phyloP scores from a whole-genome alignment of 768 basidiomycete genomes.

The Cystofilobasidium bisporidii region DNA sequence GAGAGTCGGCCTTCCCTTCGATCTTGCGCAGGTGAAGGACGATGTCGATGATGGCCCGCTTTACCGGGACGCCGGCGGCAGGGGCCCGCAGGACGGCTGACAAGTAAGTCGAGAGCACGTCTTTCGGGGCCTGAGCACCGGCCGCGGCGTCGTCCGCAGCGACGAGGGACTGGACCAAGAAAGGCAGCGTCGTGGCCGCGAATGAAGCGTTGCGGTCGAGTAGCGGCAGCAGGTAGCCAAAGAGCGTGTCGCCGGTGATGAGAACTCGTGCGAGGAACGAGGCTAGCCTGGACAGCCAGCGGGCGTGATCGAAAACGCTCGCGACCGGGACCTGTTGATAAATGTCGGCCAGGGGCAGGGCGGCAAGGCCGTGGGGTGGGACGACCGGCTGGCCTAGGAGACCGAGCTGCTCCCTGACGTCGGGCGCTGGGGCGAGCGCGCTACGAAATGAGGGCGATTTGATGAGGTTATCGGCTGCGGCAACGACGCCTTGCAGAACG shows the following conservation, averaged over 20 bases:
- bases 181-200: constrained; percentile 59
- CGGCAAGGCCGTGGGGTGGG: neutral
- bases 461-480: neutral
- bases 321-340: neutral
- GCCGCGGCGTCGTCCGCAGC: neutral
- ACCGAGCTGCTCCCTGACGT: constrained; percentile 4
- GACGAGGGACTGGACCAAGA: constrained; percentile 63
- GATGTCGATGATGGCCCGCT: constrained; percentile 56
- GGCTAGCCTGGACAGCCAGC: constrained; percentile 57
- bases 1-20: neutral
- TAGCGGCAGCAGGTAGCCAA: constrained; percentile 56
- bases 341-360: neutral
- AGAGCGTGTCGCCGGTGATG: constrained; percentile 53
- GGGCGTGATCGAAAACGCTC: neutral
- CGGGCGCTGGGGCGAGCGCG: neutral
- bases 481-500: neutral
- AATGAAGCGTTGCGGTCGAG: constrained; percentile 51
- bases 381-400: constrained; percentile 3
- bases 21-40: constrained; percentile 73
- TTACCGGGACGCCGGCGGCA: constrained; percentile 31
- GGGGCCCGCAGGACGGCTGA: constrained; percentile 46
- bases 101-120: constrained; percentile 50
- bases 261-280: constrained; percentile 53
- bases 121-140: neutral
- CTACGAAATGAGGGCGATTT: no score